Base-by-base conservation (phyloP, 495 filamentous ascomycete species). In the Gamarada debralockiae region DNA sequence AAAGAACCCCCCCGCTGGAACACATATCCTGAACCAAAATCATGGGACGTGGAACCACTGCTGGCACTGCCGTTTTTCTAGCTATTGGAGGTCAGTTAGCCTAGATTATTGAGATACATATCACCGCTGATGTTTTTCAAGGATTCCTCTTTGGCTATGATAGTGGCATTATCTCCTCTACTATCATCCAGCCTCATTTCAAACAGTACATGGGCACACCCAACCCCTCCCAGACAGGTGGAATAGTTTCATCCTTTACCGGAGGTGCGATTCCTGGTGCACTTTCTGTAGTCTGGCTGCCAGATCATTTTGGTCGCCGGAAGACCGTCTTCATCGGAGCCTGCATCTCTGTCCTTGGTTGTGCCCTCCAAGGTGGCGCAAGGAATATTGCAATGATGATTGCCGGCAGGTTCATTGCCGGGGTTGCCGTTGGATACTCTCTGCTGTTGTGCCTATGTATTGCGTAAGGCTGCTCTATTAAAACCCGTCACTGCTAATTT, bases 401-500 rank as follows among this genome's bases (percentile, higher is more conserved):
- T 36, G 38, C 44, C 21, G 76, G 75, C 13, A 68, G 76, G 36
- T 57, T 75, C 59, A 65, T 78, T 48, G 73, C 72, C 65, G 76
- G 76, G 65, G 38, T 78, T 12, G 62, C 61, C 22, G 61, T 72
- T 45, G 69, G 69, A 15, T 46, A 59, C 53, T 71, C 17, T 65
- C 65, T 14, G 62, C 61, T 22, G 53, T 70, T 48, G 67, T 67
- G 18, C 59, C 57, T 0, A 62, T 84, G 47, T 82, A 84, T 52
- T 60, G 52, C 23, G 56, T 54, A 54, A 53, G 56, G 36, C 20
- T 15, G 7, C 41, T 9, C 5, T 31, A 18, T 18, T 47, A 10
- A 14, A 37, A 7, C 14, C 15, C 2, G 7, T 27, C 21, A 3
- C 15, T 12, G 46, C 23, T 33, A 7, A 21, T 31, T 14, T 10